phyloP scores from a whole-genome alignment of 805 yeast species.

The Candida succiphila region DNA sequence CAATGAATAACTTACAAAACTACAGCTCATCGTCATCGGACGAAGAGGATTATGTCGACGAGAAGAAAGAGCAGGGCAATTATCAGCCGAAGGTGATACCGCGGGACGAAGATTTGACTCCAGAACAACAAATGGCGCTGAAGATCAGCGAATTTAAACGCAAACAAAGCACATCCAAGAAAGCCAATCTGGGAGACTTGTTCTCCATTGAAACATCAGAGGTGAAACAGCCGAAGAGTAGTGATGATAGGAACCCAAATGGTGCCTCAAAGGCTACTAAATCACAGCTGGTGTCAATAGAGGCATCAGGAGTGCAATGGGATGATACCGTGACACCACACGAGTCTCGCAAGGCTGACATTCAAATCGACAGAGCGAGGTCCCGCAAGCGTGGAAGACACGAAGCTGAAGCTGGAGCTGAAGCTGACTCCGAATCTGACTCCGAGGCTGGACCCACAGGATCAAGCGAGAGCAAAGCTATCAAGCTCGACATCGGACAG shows the following conservation, averaged over 20 bases:
- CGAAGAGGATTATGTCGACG: not conserved
- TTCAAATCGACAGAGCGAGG: not conserved
- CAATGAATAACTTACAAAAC: not conserved
- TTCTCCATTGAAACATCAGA: not conserved
- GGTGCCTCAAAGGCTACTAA: no score
- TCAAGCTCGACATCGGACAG: slow-evolving; percentile 26
- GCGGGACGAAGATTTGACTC: not conserved
- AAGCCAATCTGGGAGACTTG: not conserved
- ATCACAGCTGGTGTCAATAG: no score
- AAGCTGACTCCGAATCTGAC: no score
- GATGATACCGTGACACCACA: no score
- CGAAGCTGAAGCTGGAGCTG: slow-evolving; percentile 7
- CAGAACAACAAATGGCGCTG: not conserved
- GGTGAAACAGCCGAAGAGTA: not conserved
- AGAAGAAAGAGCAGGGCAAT: not conserved
- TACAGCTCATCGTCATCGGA: not conserved
- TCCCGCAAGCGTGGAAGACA: not conserved
- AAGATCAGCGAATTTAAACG: slow-evolving; percentile 1
- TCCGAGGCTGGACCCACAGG: no score
- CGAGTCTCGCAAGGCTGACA: no score
- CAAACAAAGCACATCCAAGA: not conserved
- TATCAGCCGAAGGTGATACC: no score
- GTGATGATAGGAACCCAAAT: not conserved
- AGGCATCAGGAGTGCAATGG: no score
- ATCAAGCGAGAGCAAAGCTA: slow-evolving; percentile 16